A percentile compares a stretch with the other conserved stretches of the same genome.
These are phyloP conservation scores for Gentiana macrophylla DNA, from an alignment of 257 asterid genomes.

Conservation along the genomic window DNA sequence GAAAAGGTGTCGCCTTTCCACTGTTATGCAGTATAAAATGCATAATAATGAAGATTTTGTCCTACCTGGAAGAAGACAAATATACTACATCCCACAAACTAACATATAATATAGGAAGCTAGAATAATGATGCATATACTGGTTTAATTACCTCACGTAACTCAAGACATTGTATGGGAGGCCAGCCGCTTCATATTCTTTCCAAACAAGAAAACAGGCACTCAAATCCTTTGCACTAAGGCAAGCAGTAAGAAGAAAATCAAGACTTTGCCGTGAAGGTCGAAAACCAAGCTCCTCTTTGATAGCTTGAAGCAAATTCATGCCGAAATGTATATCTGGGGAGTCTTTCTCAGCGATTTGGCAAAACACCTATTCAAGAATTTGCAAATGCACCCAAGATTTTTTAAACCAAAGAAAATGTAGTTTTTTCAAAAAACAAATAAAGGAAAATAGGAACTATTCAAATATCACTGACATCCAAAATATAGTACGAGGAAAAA, in stretches of 20 bases:
- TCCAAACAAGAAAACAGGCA: constrained; percentile 55
- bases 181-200: constrained; percentile 62
- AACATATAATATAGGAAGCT: neutral
- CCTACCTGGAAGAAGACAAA: too few species aligned
- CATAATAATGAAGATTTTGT: too few species aligned
- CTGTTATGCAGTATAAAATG: too few species aligned
- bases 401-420: too few species aligned
- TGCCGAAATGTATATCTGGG: constrained; percentile 53
- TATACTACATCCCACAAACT: too few species aligned
- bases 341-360: constrained; percentile 50
- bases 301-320: constrained; percentile 60
- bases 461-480: too few species aligned
- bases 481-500: too few species aligned
- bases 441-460: too few species aligned
- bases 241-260: constrained; percentile 81
- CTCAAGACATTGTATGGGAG: constrained; percentile 76
- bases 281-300: constrained; percentile 54
- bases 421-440: too few species aligned
- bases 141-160: constrained; percentile 49
- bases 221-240: constrained; percentile 49
- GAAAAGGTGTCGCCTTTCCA: too few species aligned
- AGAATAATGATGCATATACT: constrained; percentile 6
- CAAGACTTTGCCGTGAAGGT: constrained; percentile 73
- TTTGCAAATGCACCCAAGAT: constrained; percentile 2
- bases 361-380: constrained; percentile 50